phyloP scores from a whole-genome alignment of 2,329 filamentous ascomycete species.

The Lasiodiplodia sp. region DNA sequence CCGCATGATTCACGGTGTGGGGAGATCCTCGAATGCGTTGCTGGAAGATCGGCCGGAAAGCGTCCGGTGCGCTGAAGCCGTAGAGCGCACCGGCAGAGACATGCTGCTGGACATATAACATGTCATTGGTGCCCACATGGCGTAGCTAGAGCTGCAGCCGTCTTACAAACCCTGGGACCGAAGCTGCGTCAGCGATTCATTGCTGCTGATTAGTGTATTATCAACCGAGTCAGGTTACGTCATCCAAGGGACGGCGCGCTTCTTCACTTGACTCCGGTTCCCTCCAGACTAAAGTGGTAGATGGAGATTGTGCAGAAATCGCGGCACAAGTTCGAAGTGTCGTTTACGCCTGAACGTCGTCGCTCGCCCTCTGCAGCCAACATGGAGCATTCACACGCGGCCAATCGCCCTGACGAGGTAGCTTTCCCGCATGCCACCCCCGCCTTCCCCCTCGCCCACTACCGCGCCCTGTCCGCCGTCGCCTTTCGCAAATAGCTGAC shows the following conservation, averaged over 20 bases:
- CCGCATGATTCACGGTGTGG: not conserved
- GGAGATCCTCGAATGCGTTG: slow-evolving; percentile 7
- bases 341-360: not conserved
- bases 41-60: slow-evolving; percentile 19
- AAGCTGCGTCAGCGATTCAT: slow-evolving; percentile 20
- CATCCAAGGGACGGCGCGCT: not conserved
- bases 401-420: slow-evolving; percentile 23
- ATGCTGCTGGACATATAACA: not conserved
- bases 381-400: slow-evolving; percentile 13
- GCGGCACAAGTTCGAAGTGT: slow-evolving; percentile 20
- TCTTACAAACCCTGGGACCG: slow-evolving; percentile 4
- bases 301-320: slow-evolving; percentile 26
- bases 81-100: slow-evolving; percentile 2
- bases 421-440: not conserved
- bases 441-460: not conserved
- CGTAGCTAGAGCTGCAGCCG: slow-evolving; percentile 9
- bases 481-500: slow-evolving; percentile 37
- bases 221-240: slow-evolving; percentile 17
- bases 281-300: not conserved
- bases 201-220: slow-evolving; percentile 15
- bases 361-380: not conserved
- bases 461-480: not conserved
- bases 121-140: not conserved
- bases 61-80: slow-evolving; percentile 12
- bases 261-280: not conserved